Percentiles rank a stretch among this genome's conserved stretches.
Conservation (phyloP, 2,329 filamentous ascomycete species). For the Xylariaceae sp. region DNA sequence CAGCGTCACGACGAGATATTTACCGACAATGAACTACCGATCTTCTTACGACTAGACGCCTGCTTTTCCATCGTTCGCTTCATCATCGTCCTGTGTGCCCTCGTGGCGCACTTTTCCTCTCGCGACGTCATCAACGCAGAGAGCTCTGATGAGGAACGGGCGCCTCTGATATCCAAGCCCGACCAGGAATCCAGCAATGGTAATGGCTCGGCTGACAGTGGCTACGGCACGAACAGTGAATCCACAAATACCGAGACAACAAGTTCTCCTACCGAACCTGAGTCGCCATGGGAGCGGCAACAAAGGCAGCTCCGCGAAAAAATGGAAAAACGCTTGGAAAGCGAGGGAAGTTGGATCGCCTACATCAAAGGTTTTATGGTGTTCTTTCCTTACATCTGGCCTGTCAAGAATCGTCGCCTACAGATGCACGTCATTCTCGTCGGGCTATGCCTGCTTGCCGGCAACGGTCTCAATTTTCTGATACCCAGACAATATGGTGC, state of each 20-base stretch:
- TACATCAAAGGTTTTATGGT: constrained; percentile 74
- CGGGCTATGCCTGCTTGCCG: constrained; percentile 61
- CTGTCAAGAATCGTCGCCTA: constrained; percentile 59
- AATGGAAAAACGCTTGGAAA: constrained; percentile 65
- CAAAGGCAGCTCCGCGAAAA: constrained; percentile 52
- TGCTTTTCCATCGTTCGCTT: constrained; percentile 32
- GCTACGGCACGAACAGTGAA: constrained; percentile 42
- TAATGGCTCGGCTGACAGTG: constrained; percentile 29
- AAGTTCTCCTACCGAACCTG: constrained; percentile 37
- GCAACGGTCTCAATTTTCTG: constrained; percentile 70
- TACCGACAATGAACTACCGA: constrained; percentile 10
- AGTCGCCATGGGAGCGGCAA: constrained; percentile 52
- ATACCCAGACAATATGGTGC: constrained; percentile 79
- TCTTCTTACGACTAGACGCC: constrained; percentile 28
- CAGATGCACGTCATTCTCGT: constrained; percentile 67
- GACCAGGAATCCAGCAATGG: constrained; percentile 26
- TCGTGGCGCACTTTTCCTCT: constrained; percentile 27
- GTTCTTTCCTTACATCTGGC: constrained; percentile 77
- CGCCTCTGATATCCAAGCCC: constrained; percentile 52
- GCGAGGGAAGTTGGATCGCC: constrained; percentile 71
- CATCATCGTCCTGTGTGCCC: constrained; percentile 25
- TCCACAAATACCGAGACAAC: constrained; percentile 34
- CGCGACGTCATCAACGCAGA: constrained; percentile 18
- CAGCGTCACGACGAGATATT: constrained; percentile 8
- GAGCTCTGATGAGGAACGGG: constrained; percentile 49